Conservation (phyloP, 306 rosid genomes). For the Gastrolobium villosum region DNA sequence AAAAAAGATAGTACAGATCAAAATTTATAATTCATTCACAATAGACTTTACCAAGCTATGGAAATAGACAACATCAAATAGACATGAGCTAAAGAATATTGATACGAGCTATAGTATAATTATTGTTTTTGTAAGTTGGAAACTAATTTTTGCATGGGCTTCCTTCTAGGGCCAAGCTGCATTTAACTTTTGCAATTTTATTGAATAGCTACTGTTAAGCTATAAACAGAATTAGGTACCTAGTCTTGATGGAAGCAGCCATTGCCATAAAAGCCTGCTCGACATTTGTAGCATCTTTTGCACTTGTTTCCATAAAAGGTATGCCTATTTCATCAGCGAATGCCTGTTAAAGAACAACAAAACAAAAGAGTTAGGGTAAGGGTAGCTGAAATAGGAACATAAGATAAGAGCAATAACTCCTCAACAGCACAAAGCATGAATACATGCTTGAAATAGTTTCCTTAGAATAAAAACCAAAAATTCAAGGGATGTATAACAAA, state of each 20-base stretch:
- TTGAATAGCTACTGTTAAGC: slow-evolving; percentile 4
- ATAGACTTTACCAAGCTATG: slow-evolving; percentile 11
- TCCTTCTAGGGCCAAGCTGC: neutral
- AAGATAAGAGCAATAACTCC: neutral
- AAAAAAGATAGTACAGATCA: neutral
- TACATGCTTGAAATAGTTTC: slow-evolving; percentile 36
- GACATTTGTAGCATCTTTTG: slow-evolving; percentile 62
- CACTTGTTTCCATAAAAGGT: slow-evolving; percentile 67
- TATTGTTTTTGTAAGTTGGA: neutral
- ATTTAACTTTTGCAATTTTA: neutral
- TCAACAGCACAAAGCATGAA: neutral
- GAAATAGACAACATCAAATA: neutral
- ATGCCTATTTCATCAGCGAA: slow-evolving; percentile 65
- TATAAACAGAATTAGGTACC: slow-evolving; percentile 43
- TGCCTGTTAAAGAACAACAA: slow-evolving; percentile 46
- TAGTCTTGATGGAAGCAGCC: slow-evolving; percentile 59
- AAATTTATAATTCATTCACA: neutral
- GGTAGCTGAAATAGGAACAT: neutral
- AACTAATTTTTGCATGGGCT: neutral
- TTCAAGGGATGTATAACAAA: neutral
- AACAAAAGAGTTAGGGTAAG: neutral
- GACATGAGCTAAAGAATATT: neutral
- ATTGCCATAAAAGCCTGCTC: slow-evolving; percentile 67
- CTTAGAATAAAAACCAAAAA: neutral
- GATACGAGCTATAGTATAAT: neutral